phyloP scores from a whole-genome alignment of 2,329 filamentous ascomycete species.

The Fusarium pininemorale region DNA sequence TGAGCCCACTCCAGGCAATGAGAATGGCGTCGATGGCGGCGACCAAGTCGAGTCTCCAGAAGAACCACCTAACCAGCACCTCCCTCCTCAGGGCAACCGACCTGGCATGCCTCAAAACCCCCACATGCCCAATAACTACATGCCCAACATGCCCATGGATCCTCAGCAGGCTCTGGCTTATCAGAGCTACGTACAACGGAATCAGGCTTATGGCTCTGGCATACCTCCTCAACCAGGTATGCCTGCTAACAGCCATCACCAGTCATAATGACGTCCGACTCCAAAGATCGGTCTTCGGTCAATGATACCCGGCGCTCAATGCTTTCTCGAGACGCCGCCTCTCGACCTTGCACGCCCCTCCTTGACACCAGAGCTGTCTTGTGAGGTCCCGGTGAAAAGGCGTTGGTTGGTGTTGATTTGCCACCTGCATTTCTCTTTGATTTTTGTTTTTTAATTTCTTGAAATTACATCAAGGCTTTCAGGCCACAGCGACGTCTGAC shows the following conservation, averaged over 20 bases:
- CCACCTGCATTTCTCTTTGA: slow-evolving; percentile 43
- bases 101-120: slow-evolving; percentile 72
- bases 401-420: slow-evolving; percentile 50
- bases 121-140: slow-evolving; percentile 72
- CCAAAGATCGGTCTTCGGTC: slow-evolving; percentile 43
- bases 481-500: slow-evolving; percentile 21
- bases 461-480: slow-evolving; percentile 26
- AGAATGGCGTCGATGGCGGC: slow-evolving; percentile 80
- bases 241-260: slow-evolving; percentile 84
- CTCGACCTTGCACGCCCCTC: slow-evolving; percentile 40
- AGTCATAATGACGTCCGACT: slow-evolving; percentile 63
- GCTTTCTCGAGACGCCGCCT: slow-evolving; percentile 54
- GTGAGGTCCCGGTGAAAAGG: slow-evolving; percentile 53
- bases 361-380: slow-evolving; percentile 48
- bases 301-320: slow-evolving; percentile 70
- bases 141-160: slow-evolving; percentile 73
- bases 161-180: slow-evolving; percentile 84
- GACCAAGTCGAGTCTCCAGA: slow-evolving; percentile 90
- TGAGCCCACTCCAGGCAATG: slow-evolving; percentile 82
- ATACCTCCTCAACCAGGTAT: slow-evolving; percentile 83
- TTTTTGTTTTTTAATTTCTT: slow-evolving; percentile 30
- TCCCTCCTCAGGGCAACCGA: slow-evolving; percentile 68
- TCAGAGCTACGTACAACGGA: slow-evolving; percentile 81
- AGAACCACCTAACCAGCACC: slow-evolving; percentile 80
- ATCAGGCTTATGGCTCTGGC: slow-evolving; percentile 74